A percentile compares a stretch with the other conserved stretches of the same genome.
phyloP scores from a whole-genome alignment of 2,329 filamentous ascomycete species.

The Cladobotryum mycophilum region DNA sequence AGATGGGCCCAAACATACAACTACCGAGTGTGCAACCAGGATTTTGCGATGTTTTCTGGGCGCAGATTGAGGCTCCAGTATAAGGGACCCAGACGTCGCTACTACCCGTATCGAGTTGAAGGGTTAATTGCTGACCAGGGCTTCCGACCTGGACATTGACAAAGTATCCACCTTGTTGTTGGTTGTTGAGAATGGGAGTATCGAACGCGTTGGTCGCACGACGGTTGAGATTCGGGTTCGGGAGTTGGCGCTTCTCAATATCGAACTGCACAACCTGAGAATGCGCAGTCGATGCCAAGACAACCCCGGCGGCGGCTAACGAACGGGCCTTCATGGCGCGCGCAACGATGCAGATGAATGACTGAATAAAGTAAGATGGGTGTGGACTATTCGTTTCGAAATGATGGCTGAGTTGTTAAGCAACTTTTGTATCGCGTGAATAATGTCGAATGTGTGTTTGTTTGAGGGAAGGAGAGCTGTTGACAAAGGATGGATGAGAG shows the following conservation, averaged over 20 bases:
- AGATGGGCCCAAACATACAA: conserved; percentile 33
- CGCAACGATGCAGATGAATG: too few species aligned
- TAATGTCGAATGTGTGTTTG: too few species aligned
- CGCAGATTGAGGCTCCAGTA: conserved; percentile 33
- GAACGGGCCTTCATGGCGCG: conserved; percentile 8
- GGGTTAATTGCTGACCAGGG: conserved; percentile 47
- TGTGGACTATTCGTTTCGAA: too few species aligned
- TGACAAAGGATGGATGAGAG: too few species aligned
- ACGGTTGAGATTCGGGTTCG: conserved; percentile 23
- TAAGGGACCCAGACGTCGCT: conserved; percentile 58
- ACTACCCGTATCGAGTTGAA: conserved; percentile 60
- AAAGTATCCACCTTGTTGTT: conserved; percentile 45
- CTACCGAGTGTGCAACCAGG: conserved; percentile 37
- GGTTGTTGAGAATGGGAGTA: conserved; percentile 40
- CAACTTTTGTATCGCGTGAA: too few species aligned
- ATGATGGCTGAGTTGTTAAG: not conserved
- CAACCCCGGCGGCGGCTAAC: conserved; percentile 7
- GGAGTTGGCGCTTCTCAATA: conserved; percentile 33
- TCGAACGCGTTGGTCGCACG: conserved; percentile 35
- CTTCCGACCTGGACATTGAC: conserved; percentile 51
- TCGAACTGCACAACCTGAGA: conserved; percentile 41
- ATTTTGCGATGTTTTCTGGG: conserved; percentile 14
- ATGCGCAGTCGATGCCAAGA: conserved; percentile 13
- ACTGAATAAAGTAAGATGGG: too few species aligned
- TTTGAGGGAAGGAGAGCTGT: too few species aligned